Conservation (phyloP, 352 stramenopile species). For the Globisporangium irregulare region DNA sequence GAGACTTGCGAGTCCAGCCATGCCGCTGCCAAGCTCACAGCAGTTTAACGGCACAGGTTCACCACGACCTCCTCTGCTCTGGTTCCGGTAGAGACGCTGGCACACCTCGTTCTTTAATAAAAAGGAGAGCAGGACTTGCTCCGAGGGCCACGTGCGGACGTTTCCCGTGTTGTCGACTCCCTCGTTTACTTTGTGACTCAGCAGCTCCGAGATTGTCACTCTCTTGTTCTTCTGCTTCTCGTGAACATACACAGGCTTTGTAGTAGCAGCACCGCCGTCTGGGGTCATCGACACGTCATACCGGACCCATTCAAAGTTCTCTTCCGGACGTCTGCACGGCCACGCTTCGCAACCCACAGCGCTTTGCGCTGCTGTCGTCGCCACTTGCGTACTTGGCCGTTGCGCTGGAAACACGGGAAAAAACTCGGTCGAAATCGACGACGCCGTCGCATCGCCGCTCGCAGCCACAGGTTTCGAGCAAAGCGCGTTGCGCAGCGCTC, state of each 20-base stretch:
- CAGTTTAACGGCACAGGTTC: slow-evolving; percentile 29
- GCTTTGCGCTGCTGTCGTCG: background rate
- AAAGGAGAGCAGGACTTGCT: slow-evolving; percentile 69
- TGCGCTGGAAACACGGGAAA: slow-evolving; percentile 41
- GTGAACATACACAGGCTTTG: slow-evolving; percentile 42
- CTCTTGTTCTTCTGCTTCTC: slow-evolving; percentile 62
- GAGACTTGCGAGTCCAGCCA: slow-evolving; percentile 69
- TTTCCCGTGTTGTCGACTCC: slow-evolving; percentile 89
- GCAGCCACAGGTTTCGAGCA: slow-evolving; percentile 28
- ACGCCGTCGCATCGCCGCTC: slow-evolving; percentile 40
- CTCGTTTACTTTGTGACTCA: slow-evolving; percentile 74
- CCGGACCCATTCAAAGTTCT: slow-evolving; percentile 47
- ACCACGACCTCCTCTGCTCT: background rate
- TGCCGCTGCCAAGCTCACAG: slow-evolving; percentile 75
- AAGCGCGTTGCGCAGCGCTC: slow-evolving; percentile 61
- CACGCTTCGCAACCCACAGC: background rate
- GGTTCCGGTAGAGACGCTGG: slow-evolving; percentile 24
- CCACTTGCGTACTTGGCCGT: slow-evolving; percentile 4
- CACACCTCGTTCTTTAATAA: slow-evolving; percentile 44
- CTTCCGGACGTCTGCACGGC: slow-evolving; percentile 14
- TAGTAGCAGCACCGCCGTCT: background rate
- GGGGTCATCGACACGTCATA: slow-evolving; percentile 31
- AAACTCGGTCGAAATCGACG: slow-evolving; percentile 59
- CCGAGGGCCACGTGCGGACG: slow-evolving; percentile 82
- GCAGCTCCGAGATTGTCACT: slow-evolving; percentile 58